Evolutionary conservation across 306 rosid genomes (phyloP), one percentile per base, ranked within the genome.

Genomic region (Corylus americana): DNA sequence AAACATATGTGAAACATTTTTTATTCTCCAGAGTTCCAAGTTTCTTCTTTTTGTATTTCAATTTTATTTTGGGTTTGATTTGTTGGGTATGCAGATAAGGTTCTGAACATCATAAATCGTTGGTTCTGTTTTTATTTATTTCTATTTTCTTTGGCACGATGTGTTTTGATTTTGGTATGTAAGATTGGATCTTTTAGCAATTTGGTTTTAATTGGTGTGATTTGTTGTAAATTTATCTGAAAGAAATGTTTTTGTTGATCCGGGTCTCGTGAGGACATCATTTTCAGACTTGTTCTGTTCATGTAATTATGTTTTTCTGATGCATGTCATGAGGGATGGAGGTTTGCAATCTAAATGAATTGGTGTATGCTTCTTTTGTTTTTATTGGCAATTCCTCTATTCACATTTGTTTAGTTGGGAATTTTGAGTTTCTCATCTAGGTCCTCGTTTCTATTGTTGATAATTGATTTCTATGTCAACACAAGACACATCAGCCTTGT

Each of bases 161-260:
- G 7, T 16, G 61, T 55, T 55, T 55, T 18, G 61, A 55, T 22
- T 22, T 22, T 22, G 25, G 25, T 22, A 22, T 22, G 25, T 22
- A 22, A 22, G 25, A 22, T 22, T 55, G 85, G 85, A 82, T 85
- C 83, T 64, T 75, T 64, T n/a, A 44, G 80, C 64, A 77, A 71
- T 49, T 20, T 71, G 61, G 81, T 51, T 78, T 53, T 69, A 64
- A 47, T 86, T 71, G 57, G 10, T 48, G 20, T 66, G 74, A n/a
- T 74, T 48, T 72, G 12, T 18, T 59, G 51, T 39, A 2, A 48
- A 10, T 48, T 48, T 48, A 8, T 48, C 3, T 48, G 51, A 48
- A 48, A 48, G 51, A 11, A 9, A 48, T 6, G 44, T 48, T 48
- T 48, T 48, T 48, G 51, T 48, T 48, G 51, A 48, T 8, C 51